Evolutionary conservation across 1,139 yeast genomes (phyloP).

Genomic region (Saccharomyces pastorianus): DNA sequence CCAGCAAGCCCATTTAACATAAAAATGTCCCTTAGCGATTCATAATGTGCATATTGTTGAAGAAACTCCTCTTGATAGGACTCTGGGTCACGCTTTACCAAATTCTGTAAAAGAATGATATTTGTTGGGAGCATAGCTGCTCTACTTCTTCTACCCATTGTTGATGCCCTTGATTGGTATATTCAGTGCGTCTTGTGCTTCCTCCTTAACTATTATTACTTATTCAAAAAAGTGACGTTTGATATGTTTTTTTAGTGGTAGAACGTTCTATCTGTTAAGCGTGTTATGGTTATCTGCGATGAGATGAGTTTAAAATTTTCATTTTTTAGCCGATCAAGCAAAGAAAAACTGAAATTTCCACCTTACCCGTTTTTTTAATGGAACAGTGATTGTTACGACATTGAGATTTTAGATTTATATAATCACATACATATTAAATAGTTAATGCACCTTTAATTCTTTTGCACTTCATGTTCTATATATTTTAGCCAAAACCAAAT

Average conservation of each 20-base stretch:
- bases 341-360: not conserved
- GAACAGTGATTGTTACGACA: not conserved
- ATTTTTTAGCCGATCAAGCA: conserved; percentile 1
- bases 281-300: conserved; percentile 14
- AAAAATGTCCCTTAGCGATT: conserved; percentile 80
- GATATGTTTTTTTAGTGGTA: not conserved
- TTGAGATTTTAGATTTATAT: not conserved
- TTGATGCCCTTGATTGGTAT: conserved; percentile 5
- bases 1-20: conserved; percentile 33
- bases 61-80: conserved; percentile 89
- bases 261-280: not conserved
- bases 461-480: not conserved
- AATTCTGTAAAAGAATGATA: conserved; percentile 81
- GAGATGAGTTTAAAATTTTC: conserved; percentile 12
- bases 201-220: not conserved
- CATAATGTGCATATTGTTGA: conserved; percentile 88
- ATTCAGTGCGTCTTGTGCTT: not conserved
- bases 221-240: not conserved
- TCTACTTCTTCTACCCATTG: conserved; percentile 81
- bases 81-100: conserved; percentile 87
- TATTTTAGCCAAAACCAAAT: not conserved
- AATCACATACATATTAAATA: not conserved
- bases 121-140: conserved; percentile 89
- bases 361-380: not conserved
- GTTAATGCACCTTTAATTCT: not conserved